Base-by-base conservation (phyloP, 148 eudicot genomes). In the Camellia japonica region DNA sequence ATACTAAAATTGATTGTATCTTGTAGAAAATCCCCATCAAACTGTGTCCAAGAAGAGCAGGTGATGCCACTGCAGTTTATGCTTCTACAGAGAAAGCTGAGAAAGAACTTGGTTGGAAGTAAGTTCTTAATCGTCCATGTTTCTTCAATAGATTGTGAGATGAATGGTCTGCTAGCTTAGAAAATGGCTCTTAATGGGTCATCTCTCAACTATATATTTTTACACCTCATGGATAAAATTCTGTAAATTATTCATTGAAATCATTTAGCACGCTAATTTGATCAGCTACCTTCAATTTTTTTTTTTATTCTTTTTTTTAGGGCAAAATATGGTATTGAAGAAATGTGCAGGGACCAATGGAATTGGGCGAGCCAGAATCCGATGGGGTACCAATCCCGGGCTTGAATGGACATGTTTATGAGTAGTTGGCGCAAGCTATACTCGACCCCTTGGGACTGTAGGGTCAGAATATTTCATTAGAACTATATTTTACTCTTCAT, bases 301-400 rank as follows among this genome's bases (percentile, higher is more conserved):
- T 3, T 18, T 11, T 19, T 67, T 20, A 4, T 18, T 52, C 6
- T 59, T 42, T 62, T 30, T 62, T 75, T 80, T 85, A 95, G 98
- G 94, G 94, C 98, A 7, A 93, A 87, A 76, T 93, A 90, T 82
- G 92, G 89, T 4, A 87, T 93, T 14, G 90, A 88, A 47, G 93
- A 93, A 80, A 95, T 95, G 97, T 93, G 98, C 83, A 82, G 91
- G 72, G 97, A 95, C 59, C 98, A 95, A 79, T 95, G 98, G 98
- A 93, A 89, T 1, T 95, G 97, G 97, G 96, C 97, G 71, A 84
- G 87, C 78, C 83, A 79, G 83, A 89, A 93, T 79, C 98, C 98
- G 68, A 84, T 83, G 91, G 98, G 98, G 30, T 91, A 93, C 42
- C 87, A 87, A 43, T 79, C 82, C 59, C 82, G 84, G 81, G 82